Conservation (phyloP, 1,284 basidiomycete genomes). For the Naganishia sp. region DNA sequence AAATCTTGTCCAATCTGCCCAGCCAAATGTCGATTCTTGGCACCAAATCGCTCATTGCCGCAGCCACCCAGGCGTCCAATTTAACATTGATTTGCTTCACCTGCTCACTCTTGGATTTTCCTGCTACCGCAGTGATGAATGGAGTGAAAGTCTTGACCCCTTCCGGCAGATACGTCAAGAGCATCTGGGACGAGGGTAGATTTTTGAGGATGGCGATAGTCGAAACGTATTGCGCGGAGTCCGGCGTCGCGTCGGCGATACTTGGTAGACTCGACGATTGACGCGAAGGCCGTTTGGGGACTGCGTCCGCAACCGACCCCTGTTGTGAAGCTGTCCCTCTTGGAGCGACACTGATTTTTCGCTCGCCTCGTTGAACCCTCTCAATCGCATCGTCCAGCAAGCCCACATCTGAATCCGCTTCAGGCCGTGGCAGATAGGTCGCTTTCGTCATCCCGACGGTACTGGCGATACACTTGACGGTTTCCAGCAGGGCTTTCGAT, state of each 20-base stretch:
- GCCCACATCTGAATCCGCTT: neutral
- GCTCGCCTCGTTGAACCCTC: slow-evolving; percentile 14
- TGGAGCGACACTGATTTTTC: neutral
- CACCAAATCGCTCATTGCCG: slow-evolving; percentile 38
- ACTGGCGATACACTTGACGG: slow-evolving; percentile 43
- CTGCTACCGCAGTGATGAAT: slow-evolving; percentile 29
- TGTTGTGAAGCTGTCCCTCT: slow-evolving; percentile 1
- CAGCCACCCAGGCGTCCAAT: slow-evolving; percentile 45
- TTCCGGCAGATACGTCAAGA: slow-evolving; percentile 50
- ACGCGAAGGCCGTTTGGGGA: slow-evolving; percentile 42
- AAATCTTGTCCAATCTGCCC: slow-evolving; percentile 40
- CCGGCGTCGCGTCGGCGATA: slow-evolving; percentile 32
- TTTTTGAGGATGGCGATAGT: slow-evolving; percentile 41
- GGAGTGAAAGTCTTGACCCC: slow-evolving; percentile 51
- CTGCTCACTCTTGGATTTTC: slow-evolving; percentile 57
- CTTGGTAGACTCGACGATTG: slow-evolving; percentile 48
- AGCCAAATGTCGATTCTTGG: slow-evolving; percentile 45
- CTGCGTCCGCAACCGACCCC: slow-evolving; percentile 34
- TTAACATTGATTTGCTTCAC: slow-evolving; percentile 37
- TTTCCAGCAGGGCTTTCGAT: slow-evolving; percentile 38
- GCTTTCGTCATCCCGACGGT: slow-evolving; percentile 41
- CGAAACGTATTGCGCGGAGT: slow-evolving; percentile 11
- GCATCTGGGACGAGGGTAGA: slow-evolving; percentile 53
- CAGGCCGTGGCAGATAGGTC: slow-evolving; percentile 36
- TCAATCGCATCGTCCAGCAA: slow-evolving; percentile 22